phyloP scores from a whole-genome alignment of 257 asterid species.

The Rubia yunnanensis region DNA sequence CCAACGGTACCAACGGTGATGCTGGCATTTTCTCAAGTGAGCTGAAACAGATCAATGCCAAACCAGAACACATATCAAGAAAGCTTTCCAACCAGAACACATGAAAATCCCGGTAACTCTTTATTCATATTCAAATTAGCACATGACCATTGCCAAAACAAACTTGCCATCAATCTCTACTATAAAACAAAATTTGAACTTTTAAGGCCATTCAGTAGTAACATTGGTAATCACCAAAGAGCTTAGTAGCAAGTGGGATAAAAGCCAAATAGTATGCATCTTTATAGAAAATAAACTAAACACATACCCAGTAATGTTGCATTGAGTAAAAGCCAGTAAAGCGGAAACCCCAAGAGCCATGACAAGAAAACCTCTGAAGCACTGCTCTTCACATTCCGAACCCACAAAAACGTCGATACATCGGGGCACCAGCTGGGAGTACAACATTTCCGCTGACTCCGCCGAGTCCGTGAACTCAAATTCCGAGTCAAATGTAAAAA shows the following conservation, averaged over 20 bases:
- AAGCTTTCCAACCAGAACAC: background rate
- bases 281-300: conserved; percentile 1
- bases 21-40: conserved; percentile 52
- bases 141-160: background rate
- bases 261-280: background rate
- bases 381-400: conserved; percentile 11
- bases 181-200: background rate
- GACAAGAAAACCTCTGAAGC: conserved; percentile 49
- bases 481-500: conserved; percentile 31
- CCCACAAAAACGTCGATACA: conserved; percentile 40
- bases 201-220: background rate
- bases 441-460: conserved; percentile 56
- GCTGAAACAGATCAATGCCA: conserved; percentile 28
- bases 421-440: conserved; percentile 43
- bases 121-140: background rate
- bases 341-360: conserved; percentile 70
- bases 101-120: background rate
- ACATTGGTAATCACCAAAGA: background rate
- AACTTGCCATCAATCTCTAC: background rate
- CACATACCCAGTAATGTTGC: conserved; percentile 68
- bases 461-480: conserved; percentile 17
- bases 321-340: conserved; percentile 64
- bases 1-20: conserved; percentile 36
- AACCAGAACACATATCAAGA: background rate
- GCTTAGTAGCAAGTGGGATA: background rate